phyloP scores from a whole-genome alignment of 768 basidiomycete species.

The Mycena epipterygia region DNA sequence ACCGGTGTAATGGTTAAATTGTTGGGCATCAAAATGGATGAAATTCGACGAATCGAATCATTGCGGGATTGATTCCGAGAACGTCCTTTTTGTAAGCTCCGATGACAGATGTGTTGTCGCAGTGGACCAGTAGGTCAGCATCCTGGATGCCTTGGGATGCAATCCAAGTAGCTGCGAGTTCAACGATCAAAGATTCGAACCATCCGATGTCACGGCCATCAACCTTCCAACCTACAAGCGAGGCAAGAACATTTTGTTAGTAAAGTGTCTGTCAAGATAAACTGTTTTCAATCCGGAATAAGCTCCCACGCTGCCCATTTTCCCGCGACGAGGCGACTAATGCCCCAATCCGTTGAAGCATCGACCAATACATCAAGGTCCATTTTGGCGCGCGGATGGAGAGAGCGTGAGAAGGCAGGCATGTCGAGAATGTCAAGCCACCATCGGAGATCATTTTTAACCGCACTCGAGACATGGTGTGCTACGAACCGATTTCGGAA shows the following conservation, averaged over 20 bases:
- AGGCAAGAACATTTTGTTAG: no score
- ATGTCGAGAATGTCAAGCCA: slow-evolving; percentile 13
- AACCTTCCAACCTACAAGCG: neutral
- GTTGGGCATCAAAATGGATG: neutral
- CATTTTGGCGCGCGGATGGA: neutral
- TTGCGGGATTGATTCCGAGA: neutral
- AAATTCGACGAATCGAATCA: neutral
- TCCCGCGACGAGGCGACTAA: slow-evolving; percentile 38
- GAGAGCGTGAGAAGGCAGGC: neutral
- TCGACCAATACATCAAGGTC: slow-evolving; percentile 41
- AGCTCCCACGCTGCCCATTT: neutral
- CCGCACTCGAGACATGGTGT: neutral
- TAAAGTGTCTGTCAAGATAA: no score
- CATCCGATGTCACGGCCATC: slow-evolving; percentile 4
- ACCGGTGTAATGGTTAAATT: neutral
- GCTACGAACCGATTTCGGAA: neutral
- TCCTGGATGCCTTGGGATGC: slow-evolving; percentile 19
- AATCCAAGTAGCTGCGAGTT: neutral
- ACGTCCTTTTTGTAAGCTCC: slow-evolving; percentile 40
- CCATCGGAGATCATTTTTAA: slow-evolving; percentile 3
- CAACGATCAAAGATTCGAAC: neutral
- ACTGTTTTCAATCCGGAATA: no score
- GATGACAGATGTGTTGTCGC: slow-evolving; percentile 53
- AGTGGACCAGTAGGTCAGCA: slow-evolving; percentile 44
- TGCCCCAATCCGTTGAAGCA: slow-evolving; percentile 46